Conservation (phyloP, 306 rosid genomes). For the Cyamopsis tetragonoloba region DNA sequence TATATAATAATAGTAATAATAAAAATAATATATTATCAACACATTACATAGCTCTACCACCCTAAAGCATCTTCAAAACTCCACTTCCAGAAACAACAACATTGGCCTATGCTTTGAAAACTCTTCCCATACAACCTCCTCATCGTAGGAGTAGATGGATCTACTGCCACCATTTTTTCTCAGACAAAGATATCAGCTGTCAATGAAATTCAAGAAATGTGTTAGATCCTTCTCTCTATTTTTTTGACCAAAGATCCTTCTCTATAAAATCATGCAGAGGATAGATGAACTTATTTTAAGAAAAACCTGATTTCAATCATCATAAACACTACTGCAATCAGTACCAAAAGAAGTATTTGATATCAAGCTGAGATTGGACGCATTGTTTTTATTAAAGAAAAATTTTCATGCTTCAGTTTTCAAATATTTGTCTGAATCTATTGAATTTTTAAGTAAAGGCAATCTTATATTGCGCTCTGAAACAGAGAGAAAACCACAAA, state of each 20-base stretch:
- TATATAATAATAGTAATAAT: not conserved
- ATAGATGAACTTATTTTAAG: slow-evolving; percentile 8
- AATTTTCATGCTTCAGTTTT: not conserved
- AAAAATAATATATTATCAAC: slow-evolving; percentile 35
- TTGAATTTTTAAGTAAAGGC: not conserved
- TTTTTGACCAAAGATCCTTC: not conserved
- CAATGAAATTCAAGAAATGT: slow-evolving; percentile 33
- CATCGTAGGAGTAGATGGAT: not conserved
- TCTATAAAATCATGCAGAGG: not conserved
- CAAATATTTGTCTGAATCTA: not conserved
- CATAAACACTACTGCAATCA: not conserved
- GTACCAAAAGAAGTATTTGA: not conserved
- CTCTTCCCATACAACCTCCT: slow-evolving; percentile 9
- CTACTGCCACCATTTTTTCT: slow-evolving; percentile 65
- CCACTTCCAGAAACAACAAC: slow-evolving; percentile 17
- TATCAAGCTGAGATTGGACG: not conserved
- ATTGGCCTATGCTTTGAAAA: slow-evolving; percentile 11
- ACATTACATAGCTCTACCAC: slow-evolving; percentile 26
- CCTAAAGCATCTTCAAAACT: slow-evolving; percentile 18
- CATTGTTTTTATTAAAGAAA: not conserved
- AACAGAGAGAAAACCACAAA: not conserved
- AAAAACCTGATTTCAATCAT: slow-evolving; percentile 10
- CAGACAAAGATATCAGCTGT: slow-evolving; percentile 81
- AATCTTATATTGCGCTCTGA: not conserved
- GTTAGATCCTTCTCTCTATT: slow-evolving; percentile 6